Conservation (phyloP, 352 stramenopile species). For the Elongisporangium prolatum region DNA sequence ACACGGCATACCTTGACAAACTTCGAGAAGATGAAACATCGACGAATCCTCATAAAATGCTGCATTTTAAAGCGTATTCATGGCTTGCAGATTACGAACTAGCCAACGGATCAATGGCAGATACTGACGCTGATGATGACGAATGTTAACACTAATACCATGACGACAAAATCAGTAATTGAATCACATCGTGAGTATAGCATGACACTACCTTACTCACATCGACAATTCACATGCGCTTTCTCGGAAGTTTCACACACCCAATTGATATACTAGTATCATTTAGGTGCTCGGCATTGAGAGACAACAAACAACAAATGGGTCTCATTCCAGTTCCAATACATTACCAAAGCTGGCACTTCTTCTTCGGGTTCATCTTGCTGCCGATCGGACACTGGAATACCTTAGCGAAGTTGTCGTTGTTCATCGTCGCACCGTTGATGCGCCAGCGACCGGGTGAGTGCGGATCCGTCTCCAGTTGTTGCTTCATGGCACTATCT, state of each 20-base stretch:
- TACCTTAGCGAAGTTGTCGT: constrained; percentile 32
- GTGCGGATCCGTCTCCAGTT: constrained; percentile 38
- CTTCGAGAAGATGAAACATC: neutral
- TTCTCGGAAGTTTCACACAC: neutral
- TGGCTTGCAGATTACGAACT: neutral
- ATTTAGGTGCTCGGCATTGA: neutral
- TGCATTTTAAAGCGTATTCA: neutral
- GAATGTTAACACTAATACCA: neutral
- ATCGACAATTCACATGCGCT: neutral
- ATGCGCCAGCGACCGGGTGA: constrained; percentile 42
- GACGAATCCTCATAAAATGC: neutral
- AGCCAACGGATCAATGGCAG: neutral
- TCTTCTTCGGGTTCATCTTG: constrained; percentile 47
- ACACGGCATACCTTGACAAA: neutral
- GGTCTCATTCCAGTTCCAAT: neutral
- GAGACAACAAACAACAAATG: neutral
- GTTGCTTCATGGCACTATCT: constrained; percentile 28
- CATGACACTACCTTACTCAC: neutral
- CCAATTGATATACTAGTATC: neutral
- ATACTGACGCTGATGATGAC: neutral
- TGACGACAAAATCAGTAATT: neutral
- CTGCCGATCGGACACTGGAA: constrained; percentile 38
- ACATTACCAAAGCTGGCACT: constrained; percentile 43
- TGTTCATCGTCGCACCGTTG: constrained; percentile 70
- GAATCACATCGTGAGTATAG: neutral